Evolutionary conservation across 352 stramenopile species (phyloP), one percentile per base, ranked within the genome.

Genomic region (Pythium periplocum): DNA sequence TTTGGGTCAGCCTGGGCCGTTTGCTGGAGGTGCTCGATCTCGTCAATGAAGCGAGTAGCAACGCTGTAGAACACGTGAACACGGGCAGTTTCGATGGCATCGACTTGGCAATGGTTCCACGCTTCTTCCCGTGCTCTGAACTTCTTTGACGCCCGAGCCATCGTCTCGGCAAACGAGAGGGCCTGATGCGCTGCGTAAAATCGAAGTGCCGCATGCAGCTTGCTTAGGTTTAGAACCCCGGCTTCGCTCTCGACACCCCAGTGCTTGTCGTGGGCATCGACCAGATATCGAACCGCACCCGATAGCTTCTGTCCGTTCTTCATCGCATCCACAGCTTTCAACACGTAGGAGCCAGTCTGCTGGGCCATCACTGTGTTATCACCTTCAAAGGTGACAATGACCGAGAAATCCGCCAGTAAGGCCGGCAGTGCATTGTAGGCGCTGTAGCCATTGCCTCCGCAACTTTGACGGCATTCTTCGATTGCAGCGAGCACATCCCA

Each of bases 351-450:
- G 4, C 79, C 84, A 7, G 81, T 90, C 63, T 99, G 96, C 65
- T 97, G 93, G 6, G 93, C 93, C 56, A 99, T 87, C 74, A 99
- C 97, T 30, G 96, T 93, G 71, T 98, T 98, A 64, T 98, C 95
- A 33, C 96, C 96, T 55, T 98, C 95, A 26, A 98, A 97, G 1
- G 96, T 99, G 44, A 97, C 96, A 52, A 96, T 97, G 59, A 98
- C 93, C 2, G 97, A 88, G 51, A 98, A 98, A 48, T 96, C 93
- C 0, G 87, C 87, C 7, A 97, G 71, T 17, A 98, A 59, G 45
- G 96, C 83, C 2, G 93, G 83, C 12, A 99, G 70, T 4, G 88
- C 95, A 40, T 81, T 97, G 56, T 86, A 90, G 8, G 83, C 61
- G 45, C 96, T 86, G 73, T 97, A 98, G 5, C 96, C 96, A 56